Conservation (phyloP, 2,329 filamentous ascomycete genomes). For the Ceratocystis alfenasii region DNA sequence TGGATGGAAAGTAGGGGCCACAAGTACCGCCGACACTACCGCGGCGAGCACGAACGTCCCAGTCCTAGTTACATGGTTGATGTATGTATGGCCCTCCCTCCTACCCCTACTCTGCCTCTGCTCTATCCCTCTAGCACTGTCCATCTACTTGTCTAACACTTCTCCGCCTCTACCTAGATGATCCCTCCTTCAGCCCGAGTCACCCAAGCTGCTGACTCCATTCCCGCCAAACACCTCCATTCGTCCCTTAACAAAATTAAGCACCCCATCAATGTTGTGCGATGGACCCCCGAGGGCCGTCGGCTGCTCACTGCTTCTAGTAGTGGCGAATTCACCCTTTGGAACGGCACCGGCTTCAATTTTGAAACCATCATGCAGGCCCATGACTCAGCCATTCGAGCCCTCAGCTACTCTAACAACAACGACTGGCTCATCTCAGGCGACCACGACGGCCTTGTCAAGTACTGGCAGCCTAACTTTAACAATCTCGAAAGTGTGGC, state of each 20-base stretch:
- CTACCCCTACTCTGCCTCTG: background rate
- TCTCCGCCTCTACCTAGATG: conserved; percentile 46
- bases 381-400: conserved; percentile 76
- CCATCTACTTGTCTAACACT: background rate
- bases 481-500: conserved; percentile 95
- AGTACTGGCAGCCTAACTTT: conserved; percentile 99
- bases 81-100: conserved; percentile 39
- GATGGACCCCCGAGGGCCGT: conserved; percentile 94
- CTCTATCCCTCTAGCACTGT: background rate
- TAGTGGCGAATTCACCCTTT: conserved; percentile 94
- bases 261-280: conserved; percentile 90
- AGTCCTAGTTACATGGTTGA: conserved; percentile 84
- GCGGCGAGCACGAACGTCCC: conserved; percentile 69
- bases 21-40: conserved; percentile 58
- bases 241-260: conserved; percentile 98
- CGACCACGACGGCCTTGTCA: conserved; percentile 88
- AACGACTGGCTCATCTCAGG: conserved; percentile 95
- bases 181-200: conserved; percentile 68
- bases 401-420: conserved; percentile 79
- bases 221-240: conserved; percentile 90
- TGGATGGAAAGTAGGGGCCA: conserved; percentile 71
- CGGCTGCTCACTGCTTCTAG: conserved; percentile 84
- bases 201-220: conserved; percentile 66
- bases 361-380: conserved; percentile 99
- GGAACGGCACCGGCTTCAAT: conserved; percentile 98